Conservation (phyloP, 2,329 filamentous ascomycete species). For the Chaetomium sp. region DNA sequence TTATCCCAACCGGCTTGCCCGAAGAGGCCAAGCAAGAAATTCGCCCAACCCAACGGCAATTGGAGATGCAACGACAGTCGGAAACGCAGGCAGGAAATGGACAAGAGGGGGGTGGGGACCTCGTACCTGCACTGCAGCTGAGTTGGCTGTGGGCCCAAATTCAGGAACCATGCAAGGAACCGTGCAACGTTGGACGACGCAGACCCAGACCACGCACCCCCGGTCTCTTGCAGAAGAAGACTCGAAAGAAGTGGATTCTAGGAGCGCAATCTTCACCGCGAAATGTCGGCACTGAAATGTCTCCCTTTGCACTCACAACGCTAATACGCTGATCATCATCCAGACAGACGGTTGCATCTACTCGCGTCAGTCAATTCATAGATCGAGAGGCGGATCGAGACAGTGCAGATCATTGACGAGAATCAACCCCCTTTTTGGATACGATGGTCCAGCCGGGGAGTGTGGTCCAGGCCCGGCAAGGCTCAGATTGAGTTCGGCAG, state of each 20-base stretch:
- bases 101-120: not conserved
- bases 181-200: slow-evolving; percentile 22
- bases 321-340: slow-evolving; percentile 26
- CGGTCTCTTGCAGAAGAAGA: not conserved
- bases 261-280: not conserved
- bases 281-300: slow-evolving; percentile 17
- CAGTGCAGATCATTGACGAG: slow-evolving; percentile 8
- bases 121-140: slow-evolving; percentile 28
- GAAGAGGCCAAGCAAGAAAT: slow-evolving; percentile 1
- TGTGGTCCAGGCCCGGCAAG: not conserved
- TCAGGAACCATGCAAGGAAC: slow-evolving; percentile 30
- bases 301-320: slow-evolving; percentile 4
- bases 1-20: not conserved
- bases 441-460: not conserved
- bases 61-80: not conserved
- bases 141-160: slow-evolving; percentile 8
- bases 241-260: not conserved
- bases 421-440: not conserved
- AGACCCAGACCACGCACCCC: not conserved
- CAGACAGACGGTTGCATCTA: slow-evolving; percentile 2
- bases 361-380: not conserved
- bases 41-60: not conserved
- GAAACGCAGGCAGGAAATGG: slow-evolving; percentile 9
- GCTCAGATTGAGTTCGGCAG: not conserved
- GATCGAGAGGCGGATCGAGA: slow-evolving; percentile 20